Base-by-base conservation (phyloP, 2,329 filamentous ascomycete genomes). In the Fusarium chlamydosporum region DNA sequence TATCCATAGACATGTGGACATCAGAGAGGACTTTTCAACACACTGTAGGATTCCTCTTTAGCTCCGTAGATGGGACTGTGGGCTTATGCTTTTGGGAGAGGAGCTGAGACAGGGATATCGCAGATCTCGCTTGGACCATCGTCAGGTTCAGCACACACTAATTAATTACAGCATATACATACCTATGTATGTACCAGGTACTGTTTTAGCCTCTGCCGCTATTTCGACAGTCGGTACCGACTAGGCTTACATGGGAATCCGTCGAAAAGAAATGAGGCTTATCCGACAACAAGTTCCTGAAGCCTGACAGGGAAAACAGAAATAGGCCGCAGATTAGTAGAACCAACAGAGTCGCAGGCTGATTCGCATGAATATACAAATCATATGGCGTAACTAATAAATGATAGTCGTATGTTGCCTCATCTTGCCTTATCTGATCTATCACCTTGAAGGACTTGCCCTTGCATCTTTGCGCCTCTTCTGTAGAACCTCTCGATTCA, bases 391-490 rank as follows among this genome's bases (percentile, higher is more conserved):
- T 38, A 45, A 16, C 26, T 45, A 16, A 23, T 38, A 11, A 31
- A 16, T 8, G 29, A 31, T 33, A 6, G 18, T 37, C n/a, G 18
- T 35, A 27, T 8, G 35, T n/a, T 54, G 34, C 31, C 31, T 48
- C 34, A 42, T 34, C 50, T 47, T 48, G 48, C 33, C 42, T 47
- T 37, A 37, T 43, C 52, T 57, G 58, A 63, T 48, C 29, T 42
- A 29, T 63, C 58, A 63, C 29, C 31, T 57, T 20, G 6, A 29
- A 29, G n/a, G 13, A 27, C 34, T 11, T 34, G 41, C 57, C 57
- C 59, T 62, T 55, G 56, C 56, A 61, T 61, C 33, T 23, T 27
- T 34, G 27, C 26, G n/a, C 45, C 18, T 50, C 26, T 35, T 42
- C 55, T 51, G 26, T 33, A 16, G 13, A 59, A 26, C 5, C 18